Percentiles rank a stretch among this genome's conserved stretches.
Evolutionary conservation across 179 eudicot species (phyloP).

Genomic region (Spergularia azorica): DNA sequence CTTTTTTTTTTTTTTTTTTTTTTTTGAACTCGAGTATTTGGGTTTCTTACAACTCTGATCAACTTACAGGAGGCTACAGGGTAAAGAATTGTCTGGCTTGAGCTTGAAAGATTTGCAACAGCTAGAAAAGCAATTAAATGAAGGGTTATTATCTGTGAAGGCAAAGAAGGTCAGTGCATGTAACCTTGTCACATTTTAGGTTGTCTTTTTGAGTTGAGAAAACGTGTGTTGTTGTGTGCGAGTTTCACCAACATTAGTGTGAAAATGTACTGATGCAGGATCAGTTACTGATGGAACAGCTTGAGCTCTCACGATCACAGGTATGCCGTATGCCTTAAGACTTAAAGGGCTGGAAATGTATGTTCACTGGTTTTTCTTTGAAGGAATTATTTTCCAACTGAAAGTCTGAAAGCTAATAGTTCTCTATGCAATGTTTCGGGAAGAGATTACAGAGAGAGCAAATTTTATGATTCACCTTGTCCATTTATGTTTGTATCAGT

Average conservation of each 20-base stretch:
- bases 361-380: not conserved
- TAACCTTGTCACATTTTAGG: not conserved
- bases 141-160: constrained; percentile 54
- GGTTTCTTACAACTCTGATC: not conserved
- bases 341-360: not conserved
- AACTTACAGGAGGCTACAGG: constrained; percentile 56
- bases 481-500: no score
- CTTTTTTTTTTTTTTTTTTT: not conserved
- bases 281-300: constrained; percentile 53
- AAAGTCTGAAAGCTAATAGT: not conserved
- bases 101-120: constrained; percentile 51
- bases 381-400: not conserved
- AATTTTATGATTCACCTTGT: no score
- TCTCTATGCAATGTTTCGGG: not conserved
- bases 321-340: constrained; percentile 27
- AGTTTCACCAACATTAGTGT: not conserved
- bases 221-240: not conserved
- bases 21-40: not conserved
- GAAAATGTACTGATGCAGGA: constrained; percentile 42
- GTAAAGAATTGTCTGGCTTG: constrained; percentile 59
- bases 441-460: no score
- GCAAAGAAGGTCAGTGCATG: constrained; percentile 50
- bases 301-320: constrained; percentile 51
- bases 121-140: constrained; percentile 61
- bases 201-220: not conserved